Evolutionary conservation across 768 basidiomycete genomes (phyloP).

Genomic region (Clitopilus passeckerianus): DNA sequence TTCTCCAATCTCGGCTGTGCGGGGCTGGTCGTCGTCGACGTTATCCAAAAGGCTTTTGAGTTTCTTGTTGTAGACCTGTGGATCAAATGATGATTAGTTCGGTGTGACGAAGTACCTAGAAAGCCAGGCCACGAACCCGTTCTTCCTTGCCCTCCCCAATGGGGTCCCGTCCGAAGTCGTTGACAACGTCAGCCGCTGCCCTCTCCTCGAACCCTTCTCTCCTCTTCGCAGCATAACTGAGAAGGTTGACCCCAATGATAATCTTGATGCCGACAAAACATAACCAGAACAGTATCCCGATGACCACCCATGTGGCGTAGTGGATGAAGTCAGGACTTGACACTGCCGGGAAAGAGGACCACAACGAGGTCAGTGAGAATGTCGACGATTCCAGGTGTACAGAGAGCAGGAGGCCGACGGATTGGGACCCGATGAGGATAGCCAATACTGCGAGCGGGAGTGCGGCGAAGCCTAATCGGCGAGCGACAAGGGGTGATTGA

Average conservation of each 20-base stretch:
- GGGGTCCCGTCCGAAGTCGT: slow-evolving; percentile 86
- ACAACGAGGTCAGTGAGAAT: slow-evolving; percentile 7
- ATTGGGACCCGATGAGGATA: slow-evolving; percentile 73
- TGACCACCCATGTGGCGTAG: slow-evolving; percentile 58
- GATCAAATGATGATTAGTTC: neutral
- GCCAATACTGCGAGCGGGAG: slow-evolving; percentile 85
- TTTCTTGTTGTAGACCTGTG: slow-evolving; percentile 79
- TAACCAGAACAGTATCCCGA: slow-evolving; percentile 73
- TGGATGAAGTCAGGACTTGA: slow-evolving; percentile 46
- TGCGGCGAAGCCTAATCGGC: slow-evolving; percentile 90
- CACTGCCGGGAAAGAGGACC: slow-evolving; percentile 38
- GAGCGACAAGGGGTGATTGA: slow-evolving; percentile 91
- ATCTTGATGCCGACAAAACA: slow-evolving; percentile 88
- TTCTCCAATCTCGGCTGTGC: slow-evolving; percentile 73
- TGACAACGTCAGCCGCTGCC: slow-evolving; percentile 68
- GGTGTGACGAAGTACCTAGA: neutral
- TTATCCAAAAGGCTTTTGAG: slow-evolving; percentile 70
- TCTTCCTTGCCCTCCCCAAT: slow-evolving; percentile 90
- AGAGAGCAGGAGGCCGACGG: slow-evolving; percentile 55
- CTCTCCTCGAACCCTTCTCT: slow-evolving; percentile 76
- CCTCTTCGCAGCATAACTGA: slow-evolving; percentile 77
- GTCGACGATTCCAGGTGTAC: slow-evolving; percentile 35
- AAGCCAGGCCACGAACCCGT: slow-evolving; percentile 40
- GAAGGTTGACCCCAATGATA: slow-evolving; percentile 84
- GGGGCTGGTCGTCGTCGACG: slow-evolving; percentile 60